Evolutionary conservation across 2,329 filamentous ascomycete species (phyloP), one percentile per base, ranked within the genome.

Genomic region (Fusarium sp.): DNA sequence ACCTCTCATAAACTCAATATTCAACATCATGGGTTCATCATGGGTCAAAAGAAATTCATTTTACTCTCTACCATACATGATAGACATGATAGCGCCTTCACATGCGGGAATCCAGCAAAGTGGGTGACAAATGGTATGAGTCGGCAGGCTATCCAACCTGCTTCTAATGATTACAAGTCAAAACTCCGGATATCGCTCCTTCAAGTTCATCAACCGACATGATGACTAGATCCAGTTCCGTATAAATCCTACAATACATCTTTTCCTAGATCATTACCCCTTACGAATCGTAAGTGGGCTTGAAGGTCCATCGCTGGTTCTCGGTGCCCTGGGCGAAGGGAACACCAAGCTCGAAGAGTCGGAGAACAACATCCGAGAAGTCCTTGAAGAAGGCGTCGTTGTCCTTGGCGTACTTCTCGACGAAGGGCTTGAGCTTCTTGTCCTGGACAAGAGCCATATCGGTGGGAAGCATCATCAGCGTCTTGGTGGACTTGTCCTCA

Each of bases 401-500:
- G 85, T 98, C 94, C 88, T 94, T 94, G 80, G 96, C 95, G 82
- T 98, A 98, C 83, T 92, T 91, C 84, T 97, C 91, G 33, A 96
- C 94, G 80, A 90, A 92, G 80, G 90, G 87, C 85, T 90, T 91
- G 89, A 98, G 97, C 76, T 87, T 88, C 90, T 96, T 96, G 86
- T 98, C 96, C 86, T 95, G 90, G 80, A 97, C 86, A 66, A 98
- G 88, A 66, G 93, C 93, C 85, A 97, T 91, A 81, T 99, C 96
- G 75, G 95, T 93, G 63, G 97, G 97, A 84, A 99, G 87, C 96
- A 99, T 98, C 97, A 99, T 98, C 79, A 98, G 87, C 47, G 89
- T 89, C 90, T 97, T 95, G 80, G 92, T 94, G 81, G 88, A 90
- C 86, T 94, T 93, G 86, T 98, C 95, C 86, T 97, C 92, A 82